phyloP scores from a whole-genome alignment of 495 filamentous ascomycete species.

The Filosporella fistucella region DNA sequence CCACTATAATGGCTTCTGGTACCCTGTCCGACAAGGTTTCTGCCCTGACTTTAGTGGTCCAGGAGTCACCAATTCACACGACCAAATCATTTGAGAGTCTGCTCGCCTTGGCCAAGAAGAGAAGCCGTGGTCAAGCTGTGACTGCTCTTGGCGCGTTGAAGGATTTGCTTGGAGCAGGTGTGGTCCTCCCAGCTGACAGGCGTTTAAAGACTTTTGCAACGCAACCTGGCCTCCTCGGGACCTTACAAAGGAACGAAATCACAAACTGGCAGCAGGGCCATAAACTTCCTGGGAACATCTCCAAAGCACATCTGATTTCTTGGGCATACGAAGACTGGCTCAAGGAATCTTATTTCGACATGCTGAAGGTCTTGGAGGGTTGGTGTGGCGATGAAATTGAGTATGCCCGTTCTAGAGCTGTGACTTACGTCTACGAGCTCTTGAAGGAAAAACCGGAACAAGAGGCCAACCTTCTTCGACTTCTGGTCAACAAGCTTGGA shows the following conservation, averaged over 20 bases:
- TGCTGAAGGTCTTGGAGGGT: constrained; percentile 80
- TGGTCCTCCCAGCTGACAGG: constrained; percentile 75
- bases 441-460: constrained; percentile 96
- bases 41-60: constrained; percentile 84
- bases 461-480: constrained; percentile 85
- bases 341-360: constrained; percentile 85
- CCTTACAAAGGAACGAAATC: constrained; percentile 51
- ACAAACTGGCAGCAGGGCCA: constrained; percentile 61
- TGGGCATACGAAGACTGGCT: constrained; percentile 97
- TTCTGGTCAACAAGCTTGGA: constrained; percentile 93
- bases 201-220: constrained; percentile 74
- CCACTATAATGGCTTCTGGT: constrained; percentile 93
- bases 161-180: constrained; percentile 85
- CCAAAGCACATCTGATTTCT: constrained; percentile 69
- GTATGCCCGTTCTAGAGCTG: constrained; percentile 77
- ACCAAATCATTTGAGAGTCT: constrained; percentile 82
- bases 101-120: constrained; percentile 75
- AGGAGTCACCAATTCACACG: constrained; percentile 93
- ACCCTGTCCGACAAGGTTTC: constrained; percentile 96
- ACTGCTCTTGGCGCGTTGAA: constrained; percentile 87
- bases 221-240: constrained; percentile 69
- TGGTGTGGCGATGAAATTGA: constrained; percentile 95
- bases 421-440: constrained; percentile 85
- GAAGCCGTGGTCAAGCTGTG: constrained; percentile 89
- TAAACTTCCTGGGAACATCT: constrained; percentile 62